These are phyloP conservation scores for Nicotiana sylvestris DNA, from an alignment of 257 asterid species.

Conservation along the genomic window DNA sequence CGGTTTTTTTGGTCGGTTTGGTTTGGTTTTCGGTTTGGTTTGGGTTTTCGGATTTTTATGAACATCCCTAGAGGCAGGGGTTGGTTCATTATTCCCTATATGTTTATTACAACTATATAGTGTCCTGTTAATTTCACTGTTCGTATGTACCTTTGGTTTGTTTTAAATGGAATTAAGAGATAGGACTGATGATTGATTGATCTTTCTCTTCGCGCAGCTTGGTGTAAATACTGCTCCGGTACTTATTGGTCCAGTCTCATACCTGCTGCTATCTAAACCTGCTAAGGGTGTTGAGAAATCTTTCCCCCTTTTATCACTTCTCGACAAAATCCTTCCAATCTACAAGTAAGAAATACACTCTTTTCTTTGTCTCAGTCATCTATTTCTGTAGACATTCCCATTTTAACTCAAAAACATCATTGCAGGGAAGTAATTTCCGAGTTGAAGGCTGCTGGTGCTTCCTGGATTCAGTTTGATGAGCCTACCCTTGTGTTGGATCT, in stretches of 20 bases:
- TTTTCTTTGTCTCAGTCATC: not conserved
- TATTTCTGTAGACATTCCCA: not conserved
- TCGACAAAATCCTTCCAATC: slow-evolving; percentile 82
- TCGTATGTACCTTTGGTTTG: not conserved
- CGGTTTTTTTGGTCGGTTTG: no score
- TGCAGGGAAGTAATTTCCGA: slow-evolving; percentile 89
- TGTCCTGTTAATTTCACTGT: not conserved
- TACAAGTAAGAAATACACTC: slow-evolving; percentile 54
- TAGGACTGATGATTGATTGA: not conserved
- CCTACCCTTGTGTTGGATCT: slow-evolving; percentile 88
- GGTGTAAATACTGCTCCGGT: slow-evolving; percentile 90
- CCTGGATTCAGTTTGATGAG: slow-evolving; percentile 94
- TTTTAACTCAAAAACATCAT: slow-evolving; percentile 7
- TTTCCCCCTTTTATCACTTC: slow-evolving; percentile 73
- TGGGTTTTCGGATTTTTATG: no score
- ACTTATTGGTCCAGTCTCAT: slow-evolving; percentile 85
- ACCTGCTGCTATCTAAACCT: slow-evolving; percentile 83
- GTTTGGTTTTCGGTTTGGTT: no score
- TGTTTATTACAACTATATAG: no score
- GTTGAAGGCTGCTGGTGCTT: slow-evolving; percentile 93
- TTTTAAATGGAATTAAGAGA: not conserved
- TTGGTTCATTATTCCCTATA: slow-evolving; percentile 15
- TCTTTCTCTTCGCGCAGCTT: slow-evolving; percentile 43
- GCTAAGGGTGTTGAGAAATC: slow-evolving; percentile 94
- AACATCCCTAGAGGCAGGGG: not conserved